Conservation (phyloP, 306 rosid genomes). For the Herpetospermum pedunculosum region DNA sequence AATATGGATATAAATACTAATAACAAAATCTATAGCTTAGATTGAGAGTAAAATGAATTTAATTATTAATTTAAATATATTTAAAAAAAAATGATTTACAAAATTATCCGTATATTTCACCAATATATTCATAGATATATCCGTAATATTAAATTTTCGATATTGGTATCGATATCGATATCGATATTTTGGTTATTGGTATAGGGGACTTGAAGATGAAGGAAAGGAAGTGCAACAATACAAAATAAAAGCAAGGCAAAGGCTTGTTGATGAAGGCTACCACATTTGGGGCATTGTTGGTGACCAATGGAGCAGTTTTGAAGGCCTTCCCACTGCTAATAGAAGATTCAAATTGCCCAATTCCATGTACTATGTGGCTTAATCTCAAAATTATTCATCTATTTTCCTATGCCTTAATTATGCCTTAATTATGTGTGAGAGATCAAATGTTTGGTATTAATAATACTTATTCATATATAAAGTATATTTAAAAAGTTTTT, state of each 20-base stretch:
- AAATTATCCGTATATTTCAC: too few species aligned
- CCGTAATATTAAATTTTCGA: too few species aligned
- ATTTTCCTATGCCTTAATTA: neutral
- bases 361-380: conserved; percentile 36
- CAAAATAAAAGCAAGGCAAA: conserved; percentile 30
- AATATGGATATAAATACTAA: too few species aligned
- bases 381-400: neutral
- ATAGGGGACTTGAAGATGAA: conserved; percentile 61
- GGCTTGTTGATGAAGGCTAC: conserved; percentile 37
- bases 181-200: too few species aligned
- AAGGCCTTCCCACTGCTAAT: conserved; percentile 39
- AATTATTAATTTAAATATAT: too few species aligned
- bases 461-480: neutral
- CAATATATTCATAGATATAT: too few species aligned
- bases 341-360: conserved; percentile 60
- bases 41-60: too few species aligned
- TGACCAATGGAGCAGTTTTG: conserved; percentile 63
- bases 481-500: too few species aligned
- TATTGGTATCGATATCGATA: too few species aligned
- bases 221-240: conserved; percentile 28
- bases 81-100: too few species aligned
- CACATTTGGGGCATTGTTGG: conserved; percentile 54
- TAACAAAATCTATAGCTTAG: too few species aligned
- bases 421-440: neutral
- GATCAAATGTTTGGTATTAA: neutral